phyloP scores from a whole-genome alignment of 164 flowering plant species.

The Magnolia changhungtana region DNA sequence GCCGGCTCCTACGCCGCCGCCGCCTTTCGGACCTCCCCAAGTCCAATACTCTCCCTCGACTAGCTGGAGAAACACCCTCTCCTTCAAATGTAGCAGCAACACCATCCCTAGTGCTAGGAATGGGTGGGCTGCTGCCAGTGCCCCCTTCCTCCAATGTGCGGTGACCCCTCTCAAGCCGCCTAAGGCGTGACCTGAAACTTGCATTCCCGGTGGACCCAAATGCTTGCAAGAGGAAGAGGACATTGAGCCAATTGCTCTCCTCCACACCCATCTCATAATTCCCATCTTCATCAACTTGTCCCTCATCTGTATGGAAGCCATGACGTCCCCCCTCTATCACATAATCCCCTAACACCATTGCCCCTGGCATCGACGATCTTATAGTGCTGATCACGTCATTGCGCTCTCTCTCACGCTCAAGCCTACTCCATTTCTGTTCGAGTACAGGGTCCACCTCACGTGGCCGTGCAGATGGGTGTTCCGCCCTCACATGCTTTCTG shows the following conservation, averaged over 20 bases:
- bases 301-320: constrained; percentile 23
- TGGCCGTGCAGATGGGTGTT: constrained; percentile 43
- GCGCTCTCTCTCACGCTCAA: constrained; percentile 46
- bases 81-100: constrained; percentile 9
- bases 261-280: constrained; percentile 35
- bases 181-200: constrained; percentile 32
- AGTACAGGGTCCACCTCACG: constrained; percentile 42
- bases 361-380: constrained; percentile 48
- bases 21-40: constrained; percentile 25
- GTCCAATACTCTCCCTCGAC: constrained; percentile 14
- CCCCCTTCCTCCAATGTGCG: constrained; percentile 16
- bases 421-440: constrained; percentile 44
- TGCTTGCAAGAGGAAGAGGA: constrained; percentile 56
- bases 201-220: constrained; percentile 44
- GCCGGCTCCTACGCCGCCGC: constrained; percentile 24
- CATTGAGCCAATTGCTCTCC: constrained; percentile 36
- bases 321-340: constrained; percentile 36
- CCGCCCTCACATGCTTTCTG: constrained; percentile 36
- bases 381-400: constrained; percentile 55
- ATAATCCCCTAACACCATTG: constrained; percentile 51
- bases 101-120: background rate
- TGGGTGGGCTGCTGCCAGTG: constrained; percentile 3
- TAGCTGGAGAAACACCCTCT: constrained; percentile 8
- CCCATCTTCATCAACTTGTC: constrained; percentile 21
- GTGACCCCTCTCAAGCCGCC: constrained; percentile 35